phyloP scores from a whole-genome alignment of 2,329 filamentous ascomycete species.

The Chrysosporium queenslandicum region DNA sequence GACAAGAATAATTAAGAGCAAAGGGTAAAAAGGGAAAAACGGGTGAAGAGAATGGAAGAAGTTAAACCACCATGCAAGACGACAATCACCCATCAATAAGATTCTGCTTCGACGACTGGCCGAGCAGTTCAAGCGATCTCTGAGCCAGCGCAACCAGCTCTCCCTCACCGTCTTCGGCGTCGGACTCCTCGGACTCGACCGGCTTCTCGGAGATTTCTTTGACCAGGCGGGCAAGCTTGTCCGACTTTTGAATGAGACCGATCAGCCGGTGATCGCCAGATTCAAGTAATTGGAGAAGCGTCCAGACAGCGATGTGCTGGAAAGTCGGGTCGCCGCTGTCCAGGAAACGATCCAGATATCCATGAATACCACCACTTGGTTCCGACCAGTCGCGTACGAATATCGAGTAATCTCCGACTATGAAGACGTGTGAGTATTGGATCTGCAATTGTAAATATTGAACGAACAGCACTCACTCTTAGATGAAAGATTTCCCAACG shows the following conservation, averaged over 20 bases:
- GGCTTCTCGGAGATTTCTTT: conserved; percentile 81
- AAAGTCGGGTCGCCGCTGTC: conserved; percentile 93
- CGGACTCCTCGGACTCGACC: conserved; percentile 76
- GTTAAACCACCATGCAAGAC: too few species aligned
- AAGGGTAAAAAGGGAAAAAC: background rate
- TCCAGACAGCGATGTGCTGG: conserved; percentile 99
- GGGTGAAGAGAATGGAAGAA: background rate
- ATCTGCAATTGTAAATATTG: too few species aligned
- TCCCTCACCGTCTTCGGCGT: conserved; percentile 81
- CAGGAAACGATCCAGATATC: conserved; percentile 86
- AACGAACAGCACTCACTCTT: conserved; percentile 78
- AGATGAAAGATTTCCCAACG: conserved; percentile 87
- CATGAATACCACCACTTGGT: conserved; percentile 87
- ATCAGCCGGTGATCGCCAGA: conserved; percentile 88
- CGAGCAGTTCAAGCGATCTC: conserved; percentile 76
- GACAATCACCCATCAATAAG: conserved; percentile 1
- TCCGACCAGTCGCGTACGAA: conserved; percentile 92
- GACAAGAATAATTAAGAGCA: background rate
- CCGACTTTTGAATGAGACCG: conserved; percentile 74
- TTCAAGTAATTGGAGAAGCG: conserved; percentile 84
- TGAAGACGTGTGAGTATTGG: too few species aligned
- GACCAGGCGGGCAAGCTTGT: conserved; percentile 86
- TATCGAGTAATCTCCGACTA: conserved; percentile 92
- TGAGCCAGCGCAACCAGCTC: conserved; percentile 88
- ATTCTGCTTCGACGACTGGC: conserved; percentile 58